Evolutionary conservation across 1,284 basidiomycete genomes (phyloP).

Genomic region (Ceratobasidium theobromae): DNA sequence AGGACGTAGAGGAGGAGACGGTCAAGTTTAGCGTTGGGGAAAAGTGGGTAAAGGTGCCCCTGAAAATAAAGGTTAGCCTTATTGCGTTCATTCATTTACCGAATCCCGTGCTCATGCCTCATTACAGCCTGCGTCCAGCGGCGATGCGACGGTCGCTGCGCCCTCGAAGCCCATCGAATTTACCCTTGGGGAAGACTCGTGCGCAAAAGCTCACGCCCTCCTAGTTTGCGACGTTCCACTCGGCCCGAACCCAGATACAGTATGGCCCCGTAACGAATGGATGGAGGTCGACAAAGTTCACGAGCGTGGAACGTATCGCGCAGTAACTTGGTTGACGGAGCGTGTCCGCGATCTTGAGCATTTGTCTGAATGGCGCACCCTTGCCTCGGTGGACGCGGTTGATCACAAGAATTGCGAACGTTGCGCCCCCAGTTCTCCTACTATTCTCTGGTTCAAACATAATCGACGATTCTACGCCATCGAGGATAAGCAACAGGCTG

Average conservation of each 20-base stretch:
- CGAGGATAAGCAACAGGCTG: conserved; percentile 82
- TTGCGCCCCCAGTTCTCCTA: conserved; percentile 79
- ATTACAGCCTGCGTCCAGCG: conserved; percentile 53
- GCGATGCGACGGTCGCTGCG: conserved; percentile 65
- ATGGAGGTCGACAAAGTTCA: conserved; percentile 81
- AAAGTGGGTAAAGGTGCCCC: conserved; percentile 58
- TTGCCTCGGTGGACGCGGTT: conserved; percentile 46
- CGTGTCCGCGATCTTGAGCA: conserved; percentile 74
- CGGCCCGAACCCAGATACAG: conserved; percentile 58
- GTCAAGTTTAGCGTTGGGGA: conserved; percentile 63
- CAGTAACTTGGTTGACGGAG: conserved; percentile 84
- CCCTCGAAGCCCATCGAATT: conserved; percentile 60
- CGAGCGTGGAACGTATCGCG: conserved; percentile 77
- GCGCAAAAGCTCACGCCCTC: conserved; percentile 71
- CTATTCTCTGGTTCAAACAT: conserved; percentile 67
- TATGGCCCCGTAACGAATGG: conserved; percentile 79
- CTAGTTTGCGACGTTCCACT: conserved; percentile 76
- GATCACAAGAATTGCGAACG: conserved; percentile 57
- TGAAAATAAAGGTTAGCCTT: conserved; percentile 56
- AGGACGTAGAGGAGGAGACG: conserved; percentile 50
- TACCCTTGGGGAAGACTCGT: conserved; percentile 59
- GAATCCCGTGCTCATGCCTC: not conserved
- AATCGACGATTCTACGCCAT: conserved; percentile 58
- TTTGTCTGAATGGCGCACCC: conserved; percentile 62
- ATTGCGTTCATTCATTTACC: conserved; percentile 8